Conservation (phyloP, 768 basidiomycete genomes). For the Lanmaoa pseudosensibilis region DNA sequence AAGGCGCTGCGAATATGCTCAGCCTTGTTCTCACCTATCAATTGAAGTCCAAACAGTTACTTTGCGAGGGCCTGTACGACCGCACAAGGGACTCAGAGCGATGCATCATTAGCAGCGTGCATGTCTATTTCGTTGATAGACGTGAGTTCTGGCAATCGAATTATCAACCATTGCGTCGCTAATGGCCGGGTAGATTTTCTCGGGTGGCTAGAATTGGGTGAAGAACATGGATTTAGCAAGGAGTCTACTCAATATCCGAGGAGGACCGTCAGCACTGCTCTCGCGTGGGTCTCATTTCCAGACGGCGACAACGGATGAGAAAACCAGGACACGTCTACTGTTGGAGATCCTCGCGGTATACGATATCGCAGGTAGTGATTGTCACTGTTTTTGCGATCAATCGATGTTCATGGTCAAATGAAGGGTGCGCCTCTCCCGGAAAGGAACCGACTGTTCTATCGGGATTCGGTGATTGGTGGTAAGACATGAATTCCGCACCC, state of each 20-base stretch:
- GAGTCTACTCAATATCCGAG: constrained; percentile 41
- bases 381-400: constrained; percentile 8
- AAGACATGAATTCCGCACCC: constrained; percentile 23
- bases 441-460: constrained; percentile 37
- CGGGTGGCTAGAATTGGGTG: constrained; percentile 39
- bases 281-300: constrained; percentile 32
- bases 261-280: constrained; percentile 40
- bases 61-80: constrained; percentile 35
- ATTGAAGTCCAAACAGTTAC: constrained; percentile 36
- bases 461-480: constrained; percentile 41
- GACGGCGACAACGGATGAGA: constrained; percentile 25
- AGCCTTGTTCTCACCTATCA: constrained; percentile 36
- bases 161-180: constrained; percentile 6
- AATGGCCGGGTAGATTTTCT: constrained; percentile 40
- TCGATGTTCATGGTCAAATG: constrained; percentile 13
- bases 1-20: constrained; percentile 33
- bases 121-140: constrained; percentile 38
- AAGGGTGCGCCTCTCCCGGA: constrained; percentile 38
- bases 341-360: constrained; percentile 46
- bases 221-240: constrained; percentile 40
- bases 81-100: constrained; percentile 29
- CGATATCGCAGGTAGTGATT: constrained; percentile 38
- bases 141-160: constrained; percentile 30
- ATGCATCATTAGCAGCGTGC: constrained; percentile 30
- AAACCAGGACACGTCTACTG: constrained; percentile 37